Percentiles rank a stretch among this genome's conserved stretches.
Evolutionary conservation across 179 eudicot species (phyloP).

Genomic region (Gypsophila paniculata): DNA sequence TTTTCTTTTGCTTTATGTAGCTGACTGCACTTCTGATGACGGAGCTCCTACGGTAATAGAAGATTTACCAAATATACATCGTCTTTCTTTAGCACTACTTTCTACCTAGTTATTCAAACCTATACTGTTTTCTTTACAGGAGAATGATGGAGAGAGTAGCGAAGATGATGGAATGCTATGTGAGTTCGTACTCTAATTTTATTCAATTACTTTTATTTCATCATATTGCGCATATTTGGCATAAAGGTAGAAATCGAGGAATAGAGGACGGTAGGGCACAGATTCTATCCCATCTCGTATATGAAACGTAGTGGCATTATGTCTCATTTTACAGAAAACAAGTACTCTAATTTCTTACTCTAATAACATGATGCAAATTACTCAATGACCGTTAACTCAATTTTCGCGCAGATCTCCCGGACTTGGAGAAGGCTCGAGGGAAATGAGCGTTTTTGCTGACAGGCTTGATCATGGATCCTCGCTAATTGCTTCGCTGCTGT

Average conservation of each 20-base stretch:
- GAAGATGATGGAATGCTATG: constrained; percentile 85
- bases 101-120: not conserved
- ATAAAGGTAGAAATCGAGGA: too few relatives aligned
- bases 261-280: too few relatives aligned
- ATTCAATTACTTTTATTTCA: not conserved
- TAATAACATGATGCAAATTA: too few relatives aligned
- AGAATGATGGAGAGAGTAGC: constrained; percentile 48
- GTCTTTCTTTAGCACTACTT: not conserved
- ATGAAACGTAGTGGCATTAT: not conserved
- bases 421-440: constrained; percentile 74
- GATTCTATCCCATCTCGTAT: too few relatives aligned
- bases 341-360: too few relatives aligned
- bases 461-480: not conserved
- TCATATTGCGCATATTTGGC: not conserved
- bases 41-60: constrained; percentile 46
- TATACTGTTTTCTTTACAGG: constrained; percentile 33
- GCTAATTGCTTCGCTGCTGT: too few relatives aligned
- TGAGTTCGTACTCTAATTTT: constrained; percentile 32
- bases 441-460: constrained; percentile 17
- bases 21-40: constrained; percentile 46
- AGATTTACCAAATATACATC: not conserved
- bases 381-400: not conserved
- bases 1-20: constrained; percentile 31
- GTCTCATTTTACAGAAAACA: too few relatives aligned
- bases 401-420: constrained; percentile 67